Base-by-base conservation (phyloP, 768 basidiomycete species). In the Cytidiella melzeri region DNA sequence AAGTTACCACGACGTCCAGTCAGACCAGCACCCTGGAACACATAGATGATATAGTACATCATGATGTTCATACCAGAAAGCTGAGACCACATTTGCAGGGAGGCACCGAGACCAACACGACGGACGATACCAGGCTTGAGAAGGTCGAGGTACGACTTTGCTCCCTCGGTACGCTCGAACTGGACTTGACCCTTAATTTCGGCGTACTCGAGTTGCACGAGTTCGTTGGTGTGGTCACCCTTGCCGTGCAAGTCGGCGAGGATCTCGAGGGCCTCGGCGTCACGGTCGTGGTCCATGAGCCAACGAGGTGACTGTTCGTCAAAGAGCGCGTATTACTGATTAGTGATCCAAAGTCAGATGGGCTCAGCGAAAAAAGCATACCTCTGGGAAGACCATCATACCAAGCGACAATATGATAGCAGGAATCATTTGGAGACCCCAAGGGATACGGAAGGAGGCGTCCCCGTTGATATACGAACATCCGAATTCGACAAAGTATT, bases 41-140 rank as follows among this genome's bases (percentile, higher is more conserved):
- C 87, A 53, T 85, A 85, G 55, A 84, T 70, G 50, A 71, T 65
- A 57, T 71, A 69, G 68, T 82, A 81, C 84, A 89, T 85, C 86
- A 89, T 88, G 57, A 87, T 77, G 61, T 88, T 87, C 81, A 88
- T 86, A 28, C 84, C 83, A 9, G 73, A 74, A 18, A 87, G 69
- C 59, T 89, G 87, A 52, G 79, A 80, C 87, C 86, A 89, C 78
- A 84, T 84, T 64, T 91, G 87, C 34, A 88, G 68, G n/a, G 73
- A 72, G 52, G 74, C 73, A 30, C 86, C 88, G 21, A 90, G 74
- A 51, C 76, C 67, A 24, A 88, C 84, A 58, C 87, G 83, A 46
- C 86, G 79, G 44, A 83, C 69, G 54, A 85, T 79, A 28, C 80
- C 79, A 6, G 75, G 74, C 56, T 79, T 83, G 49, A 88, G 55